Conservation (phyloP, 2,329 filamentous ascomycete species). For the Aureobasidium subglaciale region DNA sequence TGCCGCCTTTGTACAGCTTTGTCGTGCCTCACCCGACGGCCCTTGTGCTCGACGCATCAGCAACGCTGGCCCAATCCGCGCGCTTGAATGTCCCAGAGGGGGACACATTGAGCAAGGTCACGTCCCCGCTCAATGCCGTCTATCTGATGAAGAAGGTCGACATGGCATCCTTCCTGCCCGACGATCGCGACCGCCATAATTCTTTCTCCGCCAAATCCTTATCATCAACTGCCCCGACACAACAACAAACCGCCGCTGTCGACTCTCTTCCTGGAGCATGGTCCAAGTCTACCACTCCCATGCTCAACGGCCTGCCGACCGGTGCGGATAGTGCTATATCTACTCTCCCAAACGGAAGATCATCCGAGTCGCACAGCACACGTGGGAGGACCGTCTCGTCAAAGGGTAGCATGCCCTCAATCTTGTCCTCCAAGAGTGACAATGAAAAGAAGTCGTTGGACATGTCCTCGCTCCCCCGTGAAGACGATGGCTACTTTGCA, state of each 20-base stretch:
- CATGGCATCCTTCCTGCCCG: slow-evolving; percentile 47
- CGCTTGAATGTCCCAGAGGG: slow-evolving; percentile 22
- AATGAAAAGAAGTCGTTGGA: slow-evolving; percentile 25
- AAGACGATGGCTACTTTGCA: slow-evolving; percentile 41
- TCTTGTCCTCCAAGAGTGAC: slow-evolving; percentile 24
- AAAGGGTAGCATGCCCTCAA: slow-evolving; percentile 14
- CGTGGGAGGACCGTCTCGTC: slow-evolving; percentile 5
- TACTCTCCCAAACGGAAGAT: slow-evolving; percentile 52
- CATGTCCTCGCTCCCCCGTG: neutral
- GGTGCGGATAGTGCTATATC: slow-evolving; percentile 41
- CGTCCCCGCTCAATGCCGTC: slow-evolving; percentile 28
- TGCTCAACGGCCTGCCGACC: slow-evolving; percentile 25
- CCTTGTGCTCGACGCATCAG: slow-evolving; percentile 9
- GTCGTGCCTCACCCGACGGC: neutral
- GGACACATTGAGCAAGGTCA: slow-evolving; percentile 22
- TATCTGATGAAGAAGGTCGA: slow-evolving; percentile 41
- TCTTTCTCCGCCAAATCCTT: slow-evolving; percentile 26
- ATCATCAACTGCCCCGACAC: slow-evolving; percentile 8
- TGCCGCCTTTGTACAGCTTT: neutral
- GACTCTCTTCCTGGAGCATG: slow-evolving; percentile 24
- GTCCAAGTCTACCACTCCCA: slow-evolving; percentile 18
- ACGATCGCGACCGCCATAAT: slow-evolving; percentile 33
- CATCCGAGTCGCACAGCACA: slow-evolving; percentile 26
- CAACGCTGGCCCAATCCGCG: slow-evolving; percentile 24
- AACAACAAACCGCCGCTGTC: slow-evolving; percentile 19